phyloP scores from a whole-genome alignment of 257 asterid genomes.

The Rhazya stricta region DNA sequence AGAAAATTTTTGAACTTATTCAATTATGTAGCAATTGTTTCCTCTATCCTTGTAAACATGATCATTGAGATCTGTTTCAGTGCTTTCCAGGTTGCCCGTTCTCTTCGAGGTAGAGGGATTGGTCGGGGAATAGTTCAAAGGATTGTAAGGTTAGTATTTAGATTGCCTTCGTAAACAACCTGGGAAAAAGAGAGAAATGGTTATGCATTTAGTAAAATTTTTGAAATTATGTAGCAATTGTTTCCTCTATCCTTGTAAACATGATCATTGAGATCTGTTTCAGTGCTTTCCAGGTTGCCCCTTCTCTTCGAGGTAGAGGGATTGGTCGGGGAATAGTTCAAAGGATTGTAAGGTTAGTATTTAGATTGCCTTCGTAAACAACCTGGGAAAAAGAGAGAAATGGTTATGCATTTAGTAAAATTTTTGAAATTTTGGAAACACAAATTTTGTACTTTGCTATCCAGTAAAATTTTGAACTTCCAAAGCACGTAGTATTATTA shows the following conservation, averaged over 20 bases:
- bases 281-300: constrained; percentile 62
- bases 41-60: neutral
- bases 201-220: neutral
- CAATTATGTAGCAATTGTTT: neutral
- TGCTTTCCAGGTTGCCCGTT: constrained; percentile 69
- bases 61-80: constrained; percentile 22
- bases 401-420: neutral
- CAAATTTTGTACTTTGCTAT: neutral
- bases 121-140: constrained; percentile 65
- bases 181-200: neutral
- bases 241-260: too few species aligned
- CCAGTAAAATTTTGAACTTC: neutral
- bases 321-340: constrained; percentile 70
- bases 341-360: constrained; percentile 53
- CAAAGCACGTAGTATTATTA: neutral
- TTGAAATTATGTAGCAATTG: too few species aligned
- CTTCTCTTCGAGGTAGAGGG: constrained; percentile 60
- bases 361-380: neutral
- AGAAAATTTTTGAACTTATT: neutral
- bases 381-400: neutral
- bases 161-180: neutral
- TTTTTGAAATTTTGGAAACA: neutral
- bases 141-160: constrained; percentile 49
- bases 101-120: constrained; percentile 59
- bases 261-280: constrained; percentile 19